Base-by-base conservation (phyloP, 2,329 filamentous ascomycete species). In the Herpotrichia juniperi region DNA sequence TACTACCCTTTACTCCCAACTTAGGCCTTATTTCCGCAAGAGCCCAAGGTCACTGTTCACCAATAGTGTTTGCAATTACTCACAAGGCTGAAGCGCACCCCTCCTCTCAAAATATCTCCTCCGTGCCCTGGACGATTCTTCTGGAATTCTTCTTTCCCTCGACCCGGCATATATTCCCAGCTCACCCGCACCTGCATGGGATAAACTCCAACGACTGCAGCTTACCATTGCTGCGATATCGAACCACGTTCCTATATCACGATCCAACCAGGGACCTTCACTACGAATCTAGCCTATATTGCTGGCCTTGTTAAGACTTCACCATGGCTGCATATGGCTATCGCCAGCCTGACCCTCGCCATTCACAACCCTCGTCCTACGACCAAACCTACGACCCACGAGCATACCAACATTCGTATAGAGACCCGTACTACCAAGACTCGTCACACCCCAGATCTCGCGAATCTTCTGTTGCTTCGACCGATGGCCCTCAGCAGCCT, bases 401-500 rank as follows among this genome's bases (percentile, higher is more conserved):
- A 30, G 30, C 57, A 16, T 56, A 63, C 26, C 48, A 57, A 37
- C 25, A 43, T 24, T 56, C 65, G 42, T 57, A 67, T 54, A 46
- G 54, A 58, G 70, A 60, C 52, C 40, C 60, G 32, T 57, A 60
- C 37, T 63, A 54, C 32, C 48, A 63, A 21, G 67, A 70, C 8
- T 43, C 25, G 35, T 52, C 63, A 21, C 57, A 46, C 11, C 64
- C 58, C 11, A 40, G 58, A 34, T 71, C 68, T 17, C 67, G 68
- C 48, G 61, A 67, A 14, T 65, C 69, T n/a, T 72, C 70, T 40
- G 64, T 48, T 40, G 62, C 63, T 42, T 61, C 58, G n/a, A 67
- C 69, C 28, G 69, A 74, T 35, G 54, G 57, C 8, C 77, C 78
- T 34, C 70, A 72, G 50, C 76, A 78, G 53, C 79, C 79, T 11